Conservation (phyloP, 306 rosid genomes). For the Arachis hypogaea region DNA sequence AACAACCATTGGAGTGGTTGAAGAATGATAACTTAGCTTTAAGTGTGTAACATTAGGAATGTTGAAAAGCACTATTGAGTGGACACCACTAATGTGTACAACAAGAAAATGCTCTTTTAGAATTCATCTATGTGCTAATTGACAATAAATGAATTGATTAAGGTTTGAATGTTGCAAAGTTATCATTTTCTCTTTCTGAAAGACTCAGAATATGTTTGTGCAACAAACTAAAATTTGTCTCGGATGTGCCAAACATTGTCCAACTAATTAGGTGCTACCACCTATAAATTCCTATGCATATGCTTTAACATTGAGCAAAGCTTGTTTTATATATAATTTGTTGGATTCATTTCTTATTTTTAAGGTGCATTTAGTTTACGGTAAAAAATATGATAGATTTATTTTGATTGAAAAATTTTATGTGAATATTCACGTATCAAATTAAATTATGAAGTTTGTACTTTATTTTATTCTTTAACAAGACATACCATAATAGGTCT, state of each 20-base stretch:
- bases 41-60: neutral
- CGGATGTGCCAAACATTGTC: neutral
- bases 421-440: too few species aligned
- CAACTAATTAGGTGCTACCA: neutral
- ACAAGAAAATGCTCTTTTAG: slow-evolving; percentile 5
- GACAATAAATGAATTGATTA: neutral
- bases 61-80: slow-evolving; percentile 12
- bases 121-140: neutral
- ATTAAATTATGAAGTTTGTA: too few species aligned
- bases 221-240: neutral
- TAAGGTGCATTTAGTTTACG: too few species aligned
- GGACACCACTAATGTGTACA: neutral
- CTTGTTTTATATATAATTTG: neutral
- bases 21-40: neutral
- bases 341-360: too few species aligned
- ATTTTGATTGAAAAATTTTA: too few species aligned
- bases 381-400: too few species aligned
- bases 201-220: neutral
- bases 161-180: neutral
- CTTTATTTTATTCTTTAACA: too few species aligned
- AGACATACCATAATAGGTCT: too few species aligned
- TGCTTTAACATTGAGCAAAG: neutral
- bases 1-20: neutral
- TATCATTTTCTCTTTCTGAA: neutral
- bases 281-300: neutral